Conservation (phyloP, 192 early-diverging fungal species). For the Allomyces javanicus region DNA sequence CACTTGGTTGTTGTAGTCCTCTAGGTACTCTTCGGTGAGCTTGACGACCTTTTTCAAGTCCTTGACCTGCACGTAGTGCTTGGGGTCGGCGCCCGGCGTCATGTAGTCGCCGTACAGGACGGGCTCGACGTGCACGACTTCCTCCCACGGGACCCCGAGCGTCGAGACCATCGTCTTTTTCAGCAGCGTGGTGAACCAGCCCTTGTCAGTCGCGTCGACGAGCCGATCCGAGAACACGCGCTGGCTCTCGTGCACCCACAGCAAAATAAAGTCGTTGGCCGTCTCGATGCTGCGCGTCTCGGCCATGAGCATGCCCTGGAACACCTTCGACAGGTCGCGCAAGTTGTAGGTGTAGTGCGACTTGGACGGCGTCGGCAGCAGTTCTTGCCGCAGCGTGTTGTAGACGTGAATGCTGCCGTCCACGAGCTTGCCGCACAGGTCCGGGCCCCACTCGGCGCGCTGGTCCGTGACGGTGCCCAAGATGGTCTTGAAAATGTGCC, state of each 20-base stretch:
- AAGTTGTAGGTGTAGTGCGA: constrained; percentile 98
- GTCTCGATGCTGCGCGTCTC: constrained; percentile 53
- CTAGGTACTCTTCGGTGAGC: constrained; percentile 76
- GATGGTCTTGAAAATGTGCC: constrained; percentile 91
- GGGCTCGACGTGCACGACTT: constrained; percentile 67
- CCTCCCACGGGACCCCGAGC: constrained; percentile 62
- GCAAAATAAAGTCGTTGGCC: constrained; percentile 69
- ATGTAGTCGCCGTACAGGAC: constrained; percentile 89
- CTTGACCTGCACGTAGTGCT: constrained; percentile 72
- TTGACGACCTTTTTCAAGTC: constrained; percentile 82
- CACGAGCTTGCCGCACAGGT: constrained; percentile 59
- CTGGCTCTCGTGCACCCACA: constrained; percentile 96
- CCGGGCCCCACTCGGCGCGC: constrained; percentile 58
- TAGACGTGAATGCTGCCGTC: constrained; percentile 93
- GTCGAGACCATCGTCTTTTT: constrained; percentile 59
- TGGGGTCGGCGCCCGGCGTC: constrained; percentile 17
- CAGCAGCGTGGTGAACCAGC: constrained; percentile 77
- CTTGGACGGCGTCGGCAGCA: constrained; percentile 91
- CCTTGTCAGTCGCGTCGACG: constrained; percentile 62
- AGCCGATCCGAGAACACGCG: constrained; percentile 97
- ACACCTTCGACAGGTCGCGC: constrained; percentile 96
- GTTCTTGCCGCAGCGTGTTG: constrained; percentile 66
- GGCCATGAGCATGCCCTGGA: constrained; percentile 89
- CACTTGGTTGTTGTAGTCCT: constrained; percentile 98
- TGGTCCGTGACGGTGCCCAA: constrained; percentile 78